Percentiles rank a stretch among this genome's conserved stretches.
Evolutionary conservation across 805 yeast genomes (phyloP).

Genomic region (Saccharomyces mikatae): DNA sequence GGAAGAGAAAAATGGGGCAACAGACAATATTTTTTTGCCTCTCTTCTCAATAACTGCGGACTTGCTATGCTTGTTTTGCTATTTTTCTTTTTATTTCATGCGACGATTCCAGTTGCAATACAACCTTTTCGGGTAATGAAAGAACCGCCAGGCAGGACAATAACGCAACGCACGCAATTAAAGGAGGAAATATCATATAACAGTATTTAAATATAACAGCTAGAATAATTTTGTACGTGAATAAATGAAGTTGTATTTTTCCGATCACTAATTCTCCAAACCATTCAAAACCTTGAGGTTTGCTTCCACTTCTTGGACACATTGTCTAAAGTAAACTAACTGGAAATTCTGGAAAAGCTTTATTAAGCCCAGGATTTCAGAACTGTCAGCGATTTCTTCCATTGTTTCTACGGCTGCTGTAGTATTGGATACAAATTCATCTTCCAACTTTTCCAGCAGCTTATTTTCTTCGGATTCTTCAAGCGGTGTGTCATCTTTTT

Average conservation of each 20-base stretch:
- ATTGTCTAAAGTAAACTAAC: slow-evolving; percentile 51
- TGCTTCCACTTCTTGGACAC: slow-evolving; percentile 40
- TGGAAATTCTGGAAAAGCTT: slow-evolving; percentile 65
- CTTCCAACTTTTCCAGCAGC: slow-evolving; percentile 55
- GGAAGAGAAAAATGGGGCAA: not conserved
- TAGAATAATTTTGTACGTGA: not conserved
- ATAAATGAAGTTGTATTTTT: not conserved
- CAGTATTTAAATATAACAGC: not conserved
- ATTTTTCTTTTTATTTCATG: not conserved
- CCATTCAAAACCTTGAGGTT: slow-evolving; percentile 36
- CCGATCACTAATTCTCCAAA: slow-evolving; percentile 12
- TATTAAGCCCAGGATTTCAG: slow-evolving; percentile 53
- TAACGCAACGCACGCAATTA: not conserved
- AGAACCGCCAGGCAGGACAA: not conserved
- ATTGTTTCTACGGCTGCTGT: slow-evolving; percentile 71
- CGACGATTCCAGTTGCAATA: not conserved
- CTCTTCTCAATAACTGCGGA: not conserved
- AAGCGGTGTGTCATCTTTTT: not conserved
- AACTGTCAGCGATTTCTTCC: slow-evolving; percentile 63
- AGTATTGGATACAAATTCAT: slow-evolving; percentile 72
- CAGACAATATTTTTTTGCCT: not conserved
- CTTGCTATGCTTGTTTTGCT: not conserved
- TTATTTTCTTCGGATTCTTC: slow-evolving; percentile 30
- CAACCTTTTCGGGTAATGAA: not conserved
- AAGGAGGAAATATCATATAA: not conserved